Conservation (phyloP, 306 rosid genomes). For the Oemleria cerasiformis region DNA sequence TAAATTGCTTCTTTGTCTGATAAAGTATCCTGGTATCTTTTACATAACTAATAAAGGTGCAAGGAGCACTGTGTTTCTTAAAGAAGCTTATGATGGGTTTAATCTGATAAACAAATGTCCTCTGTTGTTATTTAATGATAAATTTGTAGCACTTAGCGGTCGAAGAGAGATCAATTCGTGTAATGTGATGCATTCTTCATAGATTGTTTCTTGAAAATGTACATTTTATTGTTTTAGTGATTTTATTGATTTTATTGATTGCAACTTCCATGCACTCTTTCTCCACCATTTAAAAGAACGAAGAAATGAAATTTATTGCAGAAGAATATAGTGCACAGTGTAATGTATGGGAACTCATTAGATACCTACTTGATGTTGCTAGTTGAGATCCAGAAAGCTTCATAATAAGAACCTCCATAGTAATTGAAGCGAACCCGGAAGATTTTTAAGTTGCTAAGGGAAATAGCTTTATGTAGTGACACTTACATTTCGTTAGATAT, state of each 20-base stretch:
- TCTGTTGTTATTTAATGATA: conserved; percentile 42
- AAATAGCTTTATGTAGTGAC: too few relatives aligned
- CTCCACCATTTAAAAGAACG: neutral
- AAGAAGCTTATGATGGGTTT: conserved; percentile 63
- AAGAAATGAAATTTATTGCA: neutral
- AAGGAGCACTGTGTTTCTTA: conserved; percentile 67
- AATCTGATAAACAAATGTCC: conserved; percentile 56
- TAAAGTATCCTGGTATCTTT: conserved; percentile 83
- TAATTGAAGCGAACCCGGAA: too few relatives aligned
- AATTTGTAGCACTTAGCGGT: conserved; percentile 54
- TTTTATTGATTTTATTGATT: neutral
- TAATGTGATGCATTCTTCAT: conserved; percentile 33
- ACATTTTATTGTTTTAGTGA: neutral
- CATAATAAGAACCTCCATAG: too few relatives aligned
- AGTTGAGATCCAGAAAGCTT: too few relatives aligned
- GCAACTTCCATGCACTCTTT: neutral
- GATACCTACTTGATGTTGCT: neutral
- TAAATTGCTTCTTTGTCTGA: conserved; percentile 62
- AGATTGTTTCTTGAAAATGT: conserved; percentile 12
- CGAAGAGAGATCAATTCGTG: conserved; percentile 44
- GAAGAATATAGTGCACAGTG: neutral
- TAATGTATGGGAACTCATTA: neutral
- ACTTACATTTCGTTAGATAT: too few relatives aligned
- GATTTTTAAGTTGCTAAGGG: neutral
- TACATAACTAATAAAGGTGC: conserved; percentile 89